Evolutionary conservation across 169 alveolate species (phyloP).

Genomic region (Plasmodium coatneyi): DNA sequence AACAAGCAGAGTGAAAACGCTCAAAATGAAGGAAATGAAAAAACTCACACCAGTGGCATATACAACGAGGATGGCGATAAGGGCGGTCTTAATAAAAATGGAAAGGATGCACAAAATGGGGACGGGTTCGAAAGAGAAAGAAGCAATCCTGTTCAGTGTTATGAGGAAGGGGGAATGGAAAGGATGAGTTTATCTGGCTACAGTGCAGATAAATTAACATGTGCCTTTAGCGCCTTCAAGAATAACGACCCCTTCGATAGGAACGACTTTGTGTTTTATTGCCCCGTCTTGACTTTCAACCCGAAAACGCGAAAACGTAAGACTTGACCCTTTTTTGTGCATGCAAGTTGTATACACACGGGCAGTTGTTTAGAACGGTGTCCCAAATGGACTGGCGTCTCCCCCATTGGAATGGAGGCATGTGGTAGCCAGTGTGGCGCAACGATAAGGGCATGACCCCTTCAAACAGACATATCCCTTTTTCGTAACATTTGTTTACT

Average conservation of each 20-base stretch:
- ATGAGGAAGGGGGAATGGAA: not conserved
- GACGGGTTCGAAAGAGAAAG: not conserved
- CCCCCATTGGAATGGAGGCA: not conserved
- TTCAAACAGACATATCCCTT: not conserved
- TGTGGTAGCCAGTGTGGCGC: not conserved
- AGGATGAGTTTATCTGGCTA: not conserved
- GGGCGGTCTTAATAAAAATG: slow-evolving; percentile 11
- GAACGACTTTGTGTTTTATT: slow-evolving; percentile 29
- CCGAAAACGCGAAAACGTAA: slow-evolving; percentile 21
- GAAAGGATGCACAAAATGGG: not conserved
- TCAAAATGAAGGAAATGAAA: not conserved
- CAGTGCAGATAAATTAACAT: not conserved
- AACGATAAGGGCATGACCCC: not conserved
- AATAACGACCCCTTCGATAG: slow-evolving; percentile 20
- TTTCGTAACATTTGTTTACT: slow-evolving; percentile 17
- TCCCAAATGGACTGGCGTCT: not conserved
- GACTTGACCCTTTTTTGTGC: not conserved
- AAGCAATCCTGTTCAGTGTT: not conserved
- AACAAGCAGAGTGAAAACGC: not conserved
- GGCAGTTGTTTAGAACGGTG: not conserved
- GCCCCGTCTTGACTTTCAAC: slow-evolving; percentile 50
- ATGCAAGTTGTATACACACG: not conserved
- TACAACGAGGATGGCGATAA: not conserved
- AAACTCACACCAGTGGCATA: not conserved
- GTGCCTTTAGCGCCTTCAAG: slow-evolving; percentile 20